A percentile compares a stretch with the other conserved stretches of the same genome.
phyloP scores from a whole-genome alignment of 257 asterid species.

The Anisodus tanguticus region DNA sequence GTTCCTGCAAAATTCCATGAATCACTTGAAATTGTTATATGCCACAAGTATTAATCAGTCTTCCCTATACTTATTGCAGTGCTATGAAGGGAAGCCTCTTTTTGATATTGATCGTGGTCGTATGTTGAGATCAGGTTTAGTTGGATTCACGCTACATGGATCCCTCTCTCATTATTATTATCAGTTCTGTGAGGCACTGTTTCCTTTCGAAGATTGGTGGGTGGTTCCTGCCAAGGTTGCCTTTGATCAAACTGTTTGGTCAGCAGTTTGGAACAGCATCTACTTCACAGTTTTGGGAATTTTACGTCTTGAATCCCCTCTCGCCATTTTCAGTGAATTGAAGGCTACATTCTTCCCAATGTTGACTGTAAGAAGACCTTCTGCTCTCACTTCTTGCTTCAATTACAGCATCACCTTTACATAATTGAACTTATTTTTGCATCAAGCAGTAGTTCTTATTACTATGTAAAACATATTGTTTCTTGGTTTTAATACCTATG shows the following conservation, averaged over 20 bases:
- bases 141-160: constrained; percentile 80
- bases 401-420: background rate
- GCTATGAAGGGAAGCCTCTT: constrained; percentile 87
- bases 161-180: constrained; percentile 90
- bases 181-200: constrained; percentile 85
- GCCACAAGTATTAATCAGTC: background rate
- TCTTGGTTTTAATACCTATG: constrained; percentile 1
- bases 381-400: constrained; percentile 18
- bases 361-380: constrained; percentile 70
- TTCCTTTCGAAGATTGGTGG: constrained; percentile 90
- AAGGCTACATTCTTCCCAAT: constrained; percentile 80
- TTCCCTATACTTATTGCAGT: constrained; percentile 44
- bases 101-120: constrained; percentile 76
- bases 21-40: background rate
- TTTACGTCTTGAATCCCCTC: constrained; percentile 76
- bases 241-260: constrained; percentile 82
- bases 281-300: constrained; percentile 68
- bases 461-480: background rate
- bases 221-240: constrained; percentile 88
- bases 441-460: background rate
- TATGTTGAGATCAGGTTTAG: constrained; percentile 76
- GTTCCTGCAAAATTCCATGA: background rate
- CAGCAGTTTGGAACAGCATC: constrained; percentile 88
- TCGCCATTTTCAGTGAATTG: constrained; percentile 54
- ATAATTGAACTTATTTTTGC: background rate